phyloP scores from a whole-genome alignment of 2,329 filamentous ascomycete genomes.

The Elsinoe fawcettii region DNA sequence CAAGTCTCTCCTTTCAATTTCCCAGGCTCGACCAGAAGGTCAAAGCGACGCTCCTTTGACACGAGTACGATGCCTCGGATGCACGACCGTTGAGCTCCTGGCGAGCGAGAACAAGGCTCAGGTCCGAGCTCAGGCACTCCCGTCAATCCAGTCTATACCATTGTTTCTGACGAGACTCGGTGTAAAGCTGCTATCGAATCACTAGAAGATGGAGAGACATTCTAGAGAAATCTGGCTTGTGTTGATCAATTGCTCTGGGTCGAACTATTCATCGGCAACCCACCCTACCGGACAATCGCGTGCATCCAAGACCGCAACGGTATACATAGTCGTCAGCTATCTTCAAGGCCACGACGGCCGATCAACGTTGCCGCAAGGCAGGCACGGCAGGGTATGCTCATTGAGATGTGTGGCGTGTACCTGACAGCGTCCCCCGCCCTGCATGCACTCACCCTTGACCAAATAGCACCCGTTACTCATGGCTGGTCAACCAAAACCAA shows the following conservation, averaged over 20 bases:
- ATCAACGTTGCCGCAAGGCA: not conserved
- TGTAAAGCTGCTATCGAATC: not conserved
- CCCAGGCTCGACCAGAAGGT: not conserved
- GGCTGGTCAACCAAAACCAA: conserved; percentile 14
- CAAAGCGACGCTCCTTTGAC: not conserved
- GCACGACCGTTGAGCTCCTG: conserved; percentile 13
- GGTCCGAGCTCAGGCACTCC: not conserved
- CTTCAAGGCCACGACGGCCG: not conserved
- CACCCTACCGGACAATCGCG: conserved; percentile 6
- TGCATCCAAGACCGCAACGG: conserved; percentile 3
- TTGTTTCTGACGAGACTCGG: not conserved
- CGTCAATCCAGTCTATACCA: not conserved
- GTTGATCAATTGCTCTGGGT: conserved; percentile 1
- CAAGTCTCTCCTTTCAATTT: conserved; percentile 10
- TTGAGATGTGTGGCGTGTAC: conserved; percentile 3
- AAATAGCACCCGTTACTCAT: conserved; percentile 15
- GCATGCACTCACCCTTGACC: not conserved
- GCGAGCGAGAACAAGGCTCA: conserved; percentile 2
- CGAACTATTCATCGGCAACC: not conserved
- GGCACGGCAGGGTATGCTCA: not conserved
- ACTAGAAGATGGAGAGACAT: not conserved
- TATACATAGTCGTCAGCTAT: conserved; percentile 1
- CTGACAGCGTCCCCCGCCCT: not conserved
- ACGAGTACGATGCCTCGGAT: not conserved
- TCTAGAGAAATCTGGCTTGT: not conserved